Evolutionary conservation across 345 rosid species (phyloP).

Genomic region (Salix dunnii): DNA sequence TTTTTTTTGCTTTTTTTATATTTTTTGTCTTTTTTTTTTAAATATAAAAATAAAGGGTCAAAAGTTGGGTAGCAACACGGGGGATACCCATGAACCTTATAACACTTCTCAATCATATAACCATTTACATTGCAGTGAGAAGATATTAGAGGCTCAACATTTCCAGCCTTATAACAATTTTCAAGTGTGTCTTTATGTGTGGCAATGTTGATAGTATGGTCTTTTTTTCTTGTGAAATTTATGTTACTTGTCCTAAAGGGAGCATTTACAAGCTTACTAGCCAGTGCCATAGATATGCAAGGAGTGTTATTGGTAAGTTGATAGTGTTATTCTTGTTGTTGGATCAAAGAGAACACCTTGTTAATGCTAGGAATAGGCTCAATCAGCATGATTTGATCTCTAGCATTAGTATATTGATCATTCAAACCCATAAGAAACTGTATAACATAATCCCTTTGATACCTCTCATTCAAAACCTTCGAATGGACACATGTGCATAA

Average conservation of each 20-base stretch:
- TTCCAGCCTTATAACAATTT: not conserved
- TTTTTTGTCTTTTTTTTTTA: too few species aligned
- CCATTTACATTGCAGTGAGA: not conserved
- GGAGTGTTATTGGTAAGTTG: not conserved
- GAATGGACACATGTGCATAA: not conserved
- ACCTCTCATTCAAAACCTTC: not conserved
- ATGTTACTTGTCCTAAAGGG: fast-evolving
- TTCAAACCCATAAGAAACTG: not conserved
- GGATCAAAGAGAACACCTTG: not conserved
- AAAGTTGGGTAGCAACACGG: too few species aligned
- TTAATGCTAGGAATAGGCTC: not conserved
- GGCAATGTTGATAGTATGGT: not conserved
- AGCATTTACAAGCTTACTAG: fast-evolving
- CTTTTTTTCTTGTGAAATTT: not conserved
- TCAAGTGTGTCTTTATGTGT: not conserved
- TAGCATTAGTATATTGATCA: not conserved
- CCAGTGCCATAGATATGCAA: fast-evolving
- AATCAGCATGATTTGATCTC: not conserved
- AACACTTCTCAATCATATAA: too few species aligned
- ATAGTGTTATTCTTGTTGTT: not conserved
- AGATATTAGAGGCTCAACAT: not conserved
- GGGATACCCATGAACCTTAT: too few species aligned
- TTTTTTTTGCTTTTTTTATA: too few species aligned
- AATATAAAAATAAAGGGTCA: too few species aligned
- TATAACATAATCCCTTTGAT: too few species aligned